Evolutionary conservation across 2,329 filamentous ascomycete genomes (phyloP).

Genomic region (Cryphonectria carpinicola): DNA sequence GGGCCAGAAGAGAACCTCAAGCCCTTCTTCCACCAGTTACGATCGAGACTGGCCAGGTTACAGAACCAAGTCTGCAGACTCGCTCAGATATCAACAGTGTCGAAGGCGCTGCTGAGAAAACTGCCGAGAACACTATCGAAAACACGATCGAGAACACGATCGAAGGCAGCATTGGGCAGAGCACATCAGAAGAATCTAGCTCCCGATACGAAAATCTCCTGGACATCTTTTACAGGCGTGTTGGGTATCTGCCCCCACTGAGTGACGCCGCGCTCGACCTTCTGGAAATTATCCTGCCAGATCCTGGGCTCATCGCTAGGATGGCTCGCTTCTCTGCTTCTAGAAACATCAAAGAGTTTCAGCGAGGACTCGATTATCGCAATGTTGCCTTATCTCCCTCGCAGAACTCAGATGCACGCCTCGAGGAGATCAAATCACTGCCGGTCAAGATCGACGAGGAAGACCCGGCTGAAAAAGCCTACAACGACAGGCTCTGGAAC

Average conservation of each 20-base stretch:
- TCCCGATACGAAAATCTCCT: neutral
- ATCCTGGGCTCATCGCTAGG: neutral
- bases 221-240: neutral
- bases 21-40: neutral
- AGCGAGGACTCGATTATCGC: constrained; percentile 8
- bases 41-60: neutral
- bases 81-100: neutral
- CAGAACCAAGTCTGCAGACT: neutral
- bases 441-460: neutral
- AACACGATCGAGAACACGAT: neutral
- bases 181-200: neutral
- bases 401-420: neutral
- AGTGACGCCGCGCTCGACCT: constrained; percentile 1
- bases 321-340: constrained; percentile 7
- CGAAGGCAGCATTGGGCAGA: neutral
- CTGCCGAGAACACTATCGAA: neutral
- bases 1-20: neutral
- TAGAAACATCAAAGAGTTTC: neutral
- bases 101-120: neutral
- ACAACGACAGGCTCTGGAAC: constrained; percentile 10
- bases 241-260: constrained; percentile 16
- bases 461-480: constrained; percentile 1
- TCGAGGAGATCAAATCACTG: constrained; percentile 7
- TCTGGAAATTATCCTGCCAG: constrained; percentile 3
- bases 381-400: constrained; percentile 4